Base-by-base conservation (phyloP, 108 stramenopile species). In the Conticribra weissflogii region DNA sequence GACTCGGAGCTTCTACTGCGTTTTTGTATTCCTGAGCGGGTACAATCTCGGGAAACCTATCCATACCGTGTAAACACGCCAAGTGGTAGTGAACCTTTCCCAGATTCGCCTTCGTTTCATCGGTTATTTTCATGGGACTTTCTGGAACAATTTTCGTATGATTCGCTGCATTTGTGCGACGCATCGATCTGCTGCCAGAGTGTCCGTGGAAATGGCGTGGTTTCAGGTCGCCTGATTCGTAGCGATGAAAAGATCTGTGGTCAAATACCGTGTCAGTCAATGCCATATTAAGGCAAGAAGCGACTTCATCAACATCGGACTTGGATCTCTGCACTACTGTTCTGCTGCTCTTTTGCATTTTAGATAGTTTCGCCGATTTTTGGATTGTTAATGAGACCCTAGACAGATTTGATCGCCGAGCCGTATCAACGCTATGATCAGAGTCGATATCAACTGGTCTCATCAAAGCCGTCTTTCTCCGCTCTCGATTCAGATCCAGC, bases 71-170 rank as follows among this genome's bases (percentile, higher is more conserved):
- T 12, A 90, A 57, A 25, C 66, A 71, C 5, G 89, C 89, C 24
- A 90, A 72, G 58, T 90, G 89, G 64, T 88, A 90, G 58, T 90
- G 89, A 18, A 63, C 62, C 49, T 78, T 83, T 19, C 89, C 89
- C 47, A 90, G 68, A 73, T 88, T 86, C 3, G 50, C 28, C 59
- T 63, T 71, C 5, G 86, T 86, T 71, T 83, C 57, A 12, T 86
- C 85, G 24, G 65, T 54, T 21, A 83, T 79, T 44, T 69, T 59
- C 68, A 91, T 88, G 12, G 85, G 83, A 2, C 41, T 71, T 17
- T 69, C 68, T 17, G 73, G 44, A 23, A 82, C 48, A 1, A 70
- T 63, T 45, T 70, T 81, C 3, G 60, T 50, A 49, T 59, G 68
- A 58, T 73, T 79, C 23, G 34, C 29, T 50, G 45, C 61, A 25